Evolutionary conservation across 2,329 filamentous ascomycete genomes (phyloP), one percentile per base, ranked within the genome.

Genomic region (Arthrobotrys sinensis): DNA sequence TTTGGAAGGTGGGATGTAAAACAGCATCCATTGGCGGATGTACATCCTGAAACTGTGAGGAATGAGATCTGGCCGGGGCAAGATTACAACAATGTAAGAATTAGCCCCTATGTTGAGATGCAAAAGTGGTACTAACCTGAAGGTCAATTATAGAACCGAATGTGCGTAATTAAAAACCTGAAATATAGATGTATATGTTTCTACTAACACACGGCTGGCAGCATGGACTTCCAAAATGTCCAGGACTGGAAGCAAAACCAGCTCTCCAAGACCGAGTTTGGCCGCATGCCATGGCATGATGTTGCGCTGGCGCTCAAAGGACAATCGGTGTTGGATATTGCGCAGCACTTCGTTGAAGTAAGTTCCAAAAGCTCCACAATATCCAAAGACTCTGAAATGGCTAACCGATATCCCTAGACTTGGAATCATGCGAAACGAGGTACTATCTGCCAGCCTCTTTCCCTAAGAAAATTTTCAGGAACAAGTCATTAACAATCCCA

Each of bases 231-330:
- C 83, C 88, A 97, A 81, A 92, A 91, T 36, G 96, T 98, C 0
- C 84, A 92, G 34, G 91, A 97, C 83, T 98, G 95, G 95, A 93
- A 96, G 84, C 89, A 91, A 62, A 98, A 99, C 81, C 93, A 97
- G 83, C 86, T 98, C 14, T 93, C 91, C 84, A 98, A 98, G 85
- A 90, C 92, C 2, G 93, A 97, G 60, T 96, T 91, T 82, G 94
- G 94, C 6, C 91, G 96, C 34, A 98, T 99, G 96, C 95, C 95
- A 0, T 99, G 96, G 96, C 94, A 98, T 83, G 96, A 99, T 83
- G 94, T 97, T 2, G 88, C 93, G 8, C 96, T 98, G 92, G 94
- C 92, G 11, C 81, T 97, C n/a, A 89, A 96, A 73, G 95, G 96
- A 0, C 93, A 94, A 16, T 93, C 91, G 80, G 93, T 97, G 10